Percentiles rank a stretch among this genome's conserved stretches.
Conservation (phyloP, 2,329 filamentous ascomycete species). For the Saccharata proteae region DNA sequence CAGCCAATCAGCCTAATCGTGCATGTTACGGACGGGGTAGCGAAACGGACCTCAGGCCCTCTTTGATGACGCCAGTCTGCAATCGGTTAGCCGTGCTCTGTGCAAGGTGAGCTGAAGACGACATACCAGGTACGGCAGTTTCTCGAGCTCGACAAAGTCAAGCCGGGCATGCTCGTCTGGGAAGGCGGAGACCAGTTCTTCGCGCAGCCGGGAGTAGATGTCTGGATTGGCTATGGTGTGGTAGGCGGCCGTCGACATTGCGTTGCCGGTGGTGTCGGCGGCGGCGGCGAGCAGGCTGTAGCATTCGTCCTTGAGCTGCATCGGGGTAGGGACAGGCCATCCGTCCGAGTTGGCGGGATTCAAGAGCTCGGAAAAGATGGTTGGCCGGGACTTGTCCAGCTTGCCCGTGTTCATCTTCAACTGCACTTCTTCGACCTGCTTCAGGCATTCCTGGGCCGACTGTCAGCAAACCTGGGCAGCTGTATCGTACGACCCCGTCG, state of each 20-base stretch:
- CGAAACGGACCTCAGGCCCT: slow-evolving; percentile 15
- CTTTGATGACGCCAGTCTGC: slow-evolving; percentile 24
- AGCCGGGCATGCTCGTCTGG: slow-evolving; percentile 16
- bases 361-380: slow-evolving; percentile 19
- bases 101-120: not conserved
- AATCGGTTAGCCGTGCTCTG: not conserved
- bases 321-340: slow-evolving; percentile 13
- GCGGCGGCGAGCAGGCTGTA: slow-evolving; percentile 19
- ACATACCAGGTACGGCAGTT: slow-evolving; percentile 20
- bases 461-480: no score
- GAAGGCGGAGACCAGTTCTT: slow-evolving; percentile 20
- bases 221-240: slow-evolving; percentile 17
- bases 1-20: not conserved
- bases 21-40: not conserved
- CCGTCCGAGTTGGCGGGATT: slow-evolving; percentile 9
- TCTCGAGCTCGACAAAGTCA: slow-evolving; percentile 20
- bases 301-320: slow-evolving; percentile 18
- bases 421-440: slow-evolving; percentile 13
- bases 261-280: slow-evolving; percentile 25
- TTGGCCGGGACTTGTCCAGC: slow-evolving; percentile 11
- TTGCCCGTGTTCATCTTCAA: slow-evolving; percentile 10
- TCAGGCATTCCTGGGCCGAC: slow-evolving; percentile 1
- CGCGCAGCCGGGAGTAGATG: slow-evolving; percentile 15
- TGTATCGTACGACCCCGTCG: not conserved
- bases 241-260: slow-evolving; percentile 20